Evolutionary conservation across 2,329 filamentous ascomycete species (phyloP).

Genomic region (Periconia sp.): DNA sequence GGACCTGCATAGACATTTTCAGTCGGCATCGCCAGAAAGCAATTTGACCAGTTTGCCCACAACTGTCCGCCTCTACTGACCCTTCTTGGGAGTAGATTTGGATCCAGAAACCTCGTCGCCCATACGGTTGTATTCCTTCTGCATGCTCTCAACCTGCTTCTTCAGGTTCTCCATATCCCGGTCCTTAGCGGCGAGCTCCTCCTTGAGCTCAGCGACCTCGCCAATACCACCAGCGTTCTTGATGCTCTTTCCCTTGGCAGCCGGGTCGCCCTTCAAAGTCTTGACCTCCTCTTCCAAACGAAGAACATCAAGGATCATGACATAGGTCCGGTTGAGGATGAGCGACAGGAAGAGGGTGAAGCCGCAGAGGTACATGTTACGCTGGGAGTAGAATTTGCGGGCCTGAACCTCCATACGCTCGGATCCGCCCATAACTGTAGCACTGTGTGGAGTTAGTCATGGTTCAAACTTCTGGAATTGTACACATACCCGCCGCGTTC

Average conservation of each 20-base stretch:
- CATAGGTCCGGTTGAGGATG: constrained; percentile 98
- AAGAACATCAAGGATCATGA: constrained; percentile 91
- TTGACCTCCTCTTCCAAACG: constrained; percentile 91
- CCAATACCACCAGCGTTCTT: constrained; percentile 72
- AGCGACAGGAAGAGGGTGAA: constrained; percentile 98
- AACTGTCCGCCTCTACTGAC: constrained; percentile 48
- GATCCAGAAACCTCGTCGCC: constrained; percentile 74
- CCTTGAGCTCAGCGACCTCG: constrained; percentile 70
- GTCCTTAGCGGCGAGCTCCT: constrained; percentile 72
- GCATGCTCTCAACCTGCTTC: constrained; percentile 86
- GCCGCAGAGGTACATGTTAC: constrained; percentile 99
- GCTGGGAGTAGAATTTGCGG: constrained; percentile 99
- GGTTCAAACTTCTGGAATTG: neutral
- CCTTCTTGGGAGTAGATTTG: constrained; percentile 57
- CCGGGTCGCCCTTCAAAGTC: constrained; percentile 70
- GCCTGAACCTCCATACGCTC: constrained; percentile 98
- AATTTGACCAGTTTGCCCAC: constrained; percentile 5
- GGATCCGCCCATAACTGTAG: constrained; percentile 74
- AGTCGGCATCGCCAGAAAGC: constrained; percentile 13
- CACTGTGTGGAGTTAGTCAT: constrained; percentile 45
- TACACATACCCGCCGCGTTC: constrained; percentile 54
- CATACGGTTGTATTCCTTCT: constrained; percentile 81
- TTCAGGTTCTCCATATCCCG: constrained; percentile 82
- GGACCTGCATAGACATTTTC: constrained; percentile 9
- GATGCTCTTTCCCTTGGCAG: constrained; percentile 61